phyloP scores from a whole-genome alignment of 2,329 filamentous ascomycete genomes.

The Penicillium olsonii region DNA sequence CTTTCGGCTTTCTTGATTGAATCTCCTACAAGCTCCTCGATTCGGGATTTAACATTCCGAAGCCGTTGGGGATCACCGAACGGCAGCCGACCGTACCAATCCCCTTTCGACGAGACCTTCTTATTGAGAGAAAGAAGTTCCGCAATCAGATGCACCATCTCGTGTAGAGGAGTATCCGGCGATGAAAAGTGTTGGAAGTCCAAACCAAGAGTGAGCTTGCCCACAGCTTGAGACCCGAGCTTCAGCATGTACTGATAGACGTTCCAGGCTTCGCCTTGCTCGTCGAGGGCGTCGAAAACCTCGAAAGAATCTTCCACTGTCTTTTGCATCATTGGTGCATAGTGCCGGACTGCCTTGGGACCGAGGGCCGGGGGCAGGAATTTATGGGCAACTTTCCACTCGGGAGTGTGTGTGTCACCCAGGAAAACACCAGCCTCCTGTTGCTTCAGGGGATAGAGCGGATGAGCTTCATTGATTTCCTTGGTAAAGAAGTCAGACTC shows the following conservation, averaged over 20 bases:
- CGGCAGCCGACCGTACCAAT: constrained; percentile 59
- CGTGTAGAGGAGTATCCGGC: constrained; percentile 51
- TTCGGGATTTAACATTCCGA: constrained; percentile 9
- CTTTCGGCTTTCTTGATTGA: constrained; percentile 23
- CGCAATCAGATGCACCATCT: constrained; percentile 55
- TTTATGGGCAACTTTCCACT: constrained; percentile 56
- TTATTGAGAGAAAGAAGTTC: constrained; percentile 59
- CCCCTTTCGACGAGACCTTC: constrained; percentile 55
- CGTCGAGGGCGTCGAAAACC: constrained; percentile 52
- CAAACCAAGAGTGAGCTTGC: constrained; percentile 47
- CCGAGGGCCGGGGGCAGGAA: constrained; percentile 42
- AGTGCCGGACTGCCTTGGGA: constrained; percentile 34
- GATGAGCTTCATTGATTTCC: constrained; percentile 44
- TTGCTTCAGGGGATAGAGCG: constrained; percentile 31
- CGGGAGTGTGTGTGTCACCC: constrained; percentile 32
- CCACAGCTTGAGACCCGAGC: constrained; percentile 46
- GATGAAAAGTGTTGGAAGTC: constrained; percentile 49
- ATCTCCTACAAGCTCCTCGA: constrained; percentile 25
- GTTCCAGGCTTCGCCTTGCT: constrained; percentile 47
- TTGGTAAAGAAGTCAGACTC: constrained; percentile 59
- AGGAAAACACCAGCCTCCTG: constrained; percentile 34
- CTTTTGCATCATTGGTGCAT: constrained; percentile 60
- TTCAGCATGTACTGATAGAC: constrained; percentile 55
- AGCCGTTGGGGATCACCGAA: constrained; percentile 59
- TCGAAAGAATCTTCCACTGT: constrained; percentile 54